Evolutionary conservation across 192 early-diverging fungal genomes (phyloP), one percentile per base, ranked within the genome.

Genomic region (Umbelopsis vinacea): DNA sequence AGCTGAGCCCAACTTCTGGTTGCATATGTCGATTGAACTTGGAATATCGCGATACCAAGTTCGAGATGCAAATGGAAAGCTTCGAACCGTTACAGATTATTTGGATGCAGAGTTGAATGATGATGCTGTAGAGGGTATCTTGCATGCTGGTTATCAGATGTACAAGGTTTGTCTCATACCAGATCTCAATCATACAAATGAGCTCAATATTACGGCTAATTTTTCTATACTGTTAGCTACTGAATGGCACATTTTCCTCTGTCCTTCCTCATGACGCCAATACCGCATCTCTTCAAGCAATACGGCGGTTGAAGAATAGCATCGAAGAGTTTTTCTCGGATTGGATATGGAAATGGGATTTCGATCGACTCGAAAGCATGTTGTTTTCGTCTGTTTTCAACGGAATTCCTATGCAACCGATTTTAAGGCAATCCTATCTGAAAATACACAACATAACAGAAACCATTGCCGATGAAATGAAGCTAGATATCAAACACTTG

Each of bases 291-390:
- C 47, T 69, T 43, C 79, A 80, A 63, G 48, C 52, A 10, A 77
- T 55, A 43, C 40, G 79, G 6, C 37, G 52, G 15, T 26, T 81
- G 21, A 81, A 77, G 72, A 48, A 77, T 53, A 66, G 68, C 22
- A 74, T 89, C 46, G 85, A 86, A 76, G 87, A 89, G 63, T 89
- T 89, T 69, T 89, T 86, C 52, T 81, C 80, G 2, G 72, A 80
- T n/a, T 89, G 87, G 87, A 85, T 89, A 45, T 80, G 81, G 71
- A 72, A 83, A 24, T 87, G 85, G 87, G 81, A 89, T 66, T 89
- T 86, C 77, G 83, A 85, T 57, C 70, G 73, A 26, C 19, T 77
- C 17, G 70, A 74, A 22, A 74, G 68, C 37, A 68, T 77, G 69
- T 47, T 74, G 21, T 74, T 74, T 67, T 50, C 48, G 8, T 50